phyloP scores from a whole-genome alignment of 1,139 yeast species.

The Wickerhamomyces sp. region DNA sequence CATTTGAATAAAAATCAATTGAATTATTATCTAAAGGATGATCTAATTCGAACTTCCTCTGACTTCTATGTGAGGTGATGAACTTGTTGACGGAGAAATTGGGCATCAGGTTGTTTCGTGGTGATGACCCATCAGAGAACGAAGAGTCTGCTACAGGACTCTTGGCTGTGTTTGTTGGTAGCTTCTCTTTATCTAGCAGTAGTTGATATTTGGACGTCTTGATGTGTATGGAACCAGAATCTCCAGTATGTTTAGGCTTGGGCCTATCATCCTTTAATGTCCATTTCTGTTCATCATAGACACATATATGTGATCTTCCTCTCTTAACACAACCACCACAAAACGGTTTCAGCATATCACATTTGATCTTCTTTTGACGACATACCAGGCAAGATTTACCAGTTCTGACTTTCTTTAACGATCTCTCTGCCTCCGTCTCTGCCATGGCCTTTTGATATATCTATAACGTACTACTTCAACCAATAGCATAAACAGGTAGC shows the following conservation, averaged over 20 bases:
- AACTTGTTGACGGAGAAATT: neutral
- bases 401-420: slow-evolving; percentile 5
- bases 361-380: slow-evolving; percentile 22
- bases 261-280: slow-evolving; percentile 9
- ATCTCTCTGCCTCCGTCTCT: neutral
- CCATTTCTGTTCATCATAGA: slow-evolving; percentile 42
- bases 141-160: neutral
- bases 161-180: neutral
- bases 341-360: slow-evolving; percentile 56
- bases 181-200: neutral
- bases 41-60: neutral
- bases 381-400: slow-evolving; percentile 11
- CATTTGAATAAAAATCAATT: slow-evolving; percentile 12
- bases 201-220: neutral
- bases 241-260: neutral
- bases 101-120: neutral
- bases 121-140: neutral
- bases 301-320: slow-evolving; percentile 52
- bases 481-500: too few species aligned
- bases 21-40: neutral
- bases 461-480: neutral
- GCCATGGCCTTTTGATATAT: neutral
- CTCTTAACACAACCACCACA: slow-evolving; percentile 56
- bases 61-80: neutral
- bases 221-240: neutral